phyloP scores from a whole-genome alignment of 2,329 filamentous ascomycete genomes.

The Trichothecium sympodiale region DNA sequence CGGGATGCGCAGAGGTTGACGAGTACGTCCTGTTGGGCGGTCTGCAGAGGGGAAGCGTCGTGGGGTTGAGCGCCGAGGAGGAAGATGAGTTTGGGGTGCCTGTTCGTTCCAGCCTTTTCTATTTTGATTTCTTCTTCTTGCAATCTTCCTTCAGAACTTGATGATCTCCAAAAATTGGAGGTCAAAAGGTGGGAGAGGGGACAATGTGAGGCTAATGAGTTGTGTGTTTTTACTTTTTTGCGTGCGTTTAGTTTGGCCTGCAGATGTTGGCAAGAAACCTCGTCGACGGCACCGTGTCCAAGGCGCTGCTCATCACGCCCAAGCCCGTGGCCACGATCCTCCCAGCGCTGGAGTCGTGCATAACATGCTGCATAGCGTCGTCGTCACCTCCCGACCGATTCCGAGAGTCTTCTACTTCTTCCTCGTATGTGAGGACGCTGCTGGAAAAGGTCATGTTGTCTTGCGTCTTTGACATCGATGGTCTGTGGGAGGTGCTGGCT shows the following conservation, averaged over 20 bases:
- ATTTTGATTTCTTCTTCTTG: constrained; percentile 1
- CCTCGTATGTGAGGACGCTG: constrained; percentile 20
- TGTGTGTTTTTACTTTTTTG: background rate
- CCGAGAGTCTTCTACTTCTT: too few species aligned
- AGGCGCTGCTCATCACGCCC: constrained; percentile 37
- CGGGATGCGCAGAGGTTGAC: constrained; percentile 39
- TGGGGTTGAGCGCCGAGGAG: constrained; percentile 43
- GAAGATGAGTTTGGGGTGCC: constrained; percentile 33
- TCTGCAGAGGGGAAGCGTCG: constrained; percentile 37
- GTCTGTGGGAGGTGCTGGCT: constrained; percentile 42
- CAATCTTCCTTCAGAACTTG: background rate
- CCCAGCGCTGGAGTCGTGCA: constrained; percentile 10
- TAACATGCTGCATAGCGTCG: constrained; percentile 24
- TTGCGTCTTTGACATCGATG: constrained; percentile 47
- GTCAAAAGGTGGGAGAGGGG: too few species aligned
- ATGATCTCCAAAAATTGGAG: too few species aligned
- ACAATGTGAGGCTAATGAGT: too few species aligned
- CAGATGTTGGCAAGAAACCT: constrained; percentile 34
- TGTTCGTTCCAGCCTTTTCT: constrained; percentile 21
- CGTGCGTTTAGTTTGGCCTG: constrained; percentile 31
- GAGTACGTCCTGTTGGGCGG: constrained; percentile 32
- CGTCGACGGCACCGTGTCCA: constrained; percentile 12
- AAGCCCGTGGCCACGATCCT: constrained; percentile 28
- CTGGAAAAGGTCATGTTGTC: constrained; percentile 42
- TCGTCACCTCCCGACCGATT: too few species aligned